A percentile compares a stretch with the other conserved stretches of the same genome.
phyloP scores from a whole-genome alignment of 2,329 filamentous ascomycete species.

The Paramyrothecium roridum region DNA sequence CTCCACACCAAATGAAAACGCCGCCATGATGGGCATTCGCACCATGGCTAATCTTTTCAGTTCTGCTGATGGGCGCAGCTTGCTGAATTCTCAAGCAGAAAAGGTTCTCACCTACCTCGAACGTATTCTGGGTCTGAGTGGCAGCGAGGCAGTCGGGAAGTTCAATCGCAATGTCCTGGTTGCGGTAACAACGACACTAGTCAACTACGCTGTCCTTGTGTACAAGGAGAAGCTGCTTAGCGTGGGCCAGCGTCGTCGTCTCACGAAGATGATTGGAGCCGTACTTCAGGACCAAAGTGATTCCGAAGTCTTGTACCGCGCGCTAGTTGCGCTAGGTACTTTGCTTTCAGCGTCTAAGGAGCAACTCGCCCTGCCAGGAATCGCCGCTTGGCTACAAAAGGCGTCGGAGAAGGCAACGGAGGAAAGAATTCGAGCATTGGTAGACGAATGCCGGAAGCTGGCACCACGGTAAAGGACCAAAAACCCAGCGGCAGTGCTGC shows the following conservation, averaged over 20 bases:
- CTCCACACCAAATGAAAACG: conserved; percentile 67
- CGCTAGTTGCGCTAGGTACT: conserved; percentile 80
- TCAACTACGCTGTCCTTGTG: conserved; percentile 81
- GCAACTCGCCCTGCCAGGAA: conserved; percentile 38
- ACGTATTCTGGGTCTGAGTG: conserved; percentile 52
- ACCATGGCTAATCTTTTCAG: conserved; percentile 81
- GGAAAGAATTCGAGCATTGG: conserved; percentile 43
- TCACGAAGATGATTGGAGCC: conserved; percentile 60
- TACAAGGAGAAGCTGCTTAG: conserved; percentile 37
- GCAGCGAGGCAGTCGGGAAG: conserved; percentile 44
- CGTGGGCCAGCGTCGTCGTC: conserved; percentile 27
- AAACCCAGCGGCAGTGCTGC: neutral
- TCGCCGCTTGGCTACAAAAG: conserved; percentile 35
- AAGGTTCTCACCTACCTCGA: conserved; percentile 62
- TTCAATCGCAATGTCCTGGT: conserved; percentile 78
- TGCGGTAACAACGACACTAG: conserved; percentile 74
- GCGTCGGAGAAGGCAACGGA: conserved; percentile 44
- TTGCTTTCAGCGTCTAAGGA: conserved; percentile 51
- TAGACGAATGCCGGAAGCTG: conserved; percentile 41
- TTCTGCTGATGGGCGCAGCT: conserved; percentile 65
- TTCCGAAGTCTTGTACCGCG: conserved; percentile 78
- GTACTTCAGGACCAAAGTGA: conserved; percentile 68
- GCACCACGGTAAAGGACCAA: conserved; percentile 8
- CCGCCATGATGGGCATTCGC: conserved; percentile 82
- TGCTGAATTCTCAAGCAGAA: conserved; percentile 57